Percentiles rank a stretch among this genome's conserved stretches.
Conservation (phyloP, 192 early-diverging fungal species). For the Lunasporangiospora selenospora region DNA sequence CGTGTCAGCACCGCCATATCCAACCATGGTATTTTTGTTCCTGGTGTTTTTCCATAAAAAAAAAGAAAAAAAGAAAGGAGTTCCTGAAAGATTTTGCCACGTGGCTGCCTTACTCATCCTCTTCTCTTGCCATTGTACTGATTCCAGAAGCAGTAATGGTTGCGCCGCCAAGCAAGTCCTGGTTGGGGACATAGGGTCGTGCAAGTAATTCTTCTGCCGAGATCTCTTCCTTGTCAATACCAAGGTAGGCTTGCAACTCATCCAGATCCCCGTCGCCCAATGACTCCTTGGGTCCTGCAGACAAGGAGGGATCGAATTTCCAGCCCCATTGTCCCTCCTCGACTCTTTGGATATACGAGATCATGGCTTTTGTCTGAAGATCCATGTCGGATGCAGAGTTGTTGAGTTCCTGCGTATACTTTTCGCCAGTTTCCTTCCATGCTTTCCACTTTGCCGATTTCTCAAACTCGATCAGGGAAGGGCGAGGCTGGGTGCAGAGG, state of each 20-base stretch:
- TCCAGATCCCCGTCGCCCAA: constrained; percentile 40
- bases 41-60: constrained; percentile 5
- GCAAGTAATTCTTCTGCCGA: constrained; percentile 40
- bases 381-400: constrained; percentile 1
- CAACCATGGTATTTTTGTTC: neutral
- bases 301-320: constrained; percentile 12
- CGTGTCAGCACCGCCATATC: neutral
- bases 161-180: constrained; percentile 8
- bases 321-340: constrained; percentile 45
- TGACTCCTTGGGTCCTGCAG: neutral
- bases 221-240: constrained; percentile 33
- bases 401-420: constrained; percentile 12
- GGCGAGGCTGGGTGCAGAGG: constrained; percentile 32
- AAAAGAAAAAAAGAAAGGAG: neutral
- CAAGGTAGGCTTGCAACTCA: constrained; percentile 33
- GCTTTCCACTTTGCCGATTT: constrained; percentile 53
- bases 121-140: constrained; percentile 46
- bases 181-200: constrained; percentile 27
- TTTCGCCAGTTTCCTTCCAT: constrained; percentile 46
- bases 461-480: constrained; percentile 50
- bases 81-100: neutral
- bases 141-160: constrained; percentile 42
- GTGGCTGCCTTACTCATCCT: constrained; percentile 20
- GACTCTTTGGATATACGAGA: constrained; percentile 24
- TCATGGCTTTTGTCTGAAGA: constrained; percentile 18